Percentiles rank a stretch among this genome's conserved stretches.
phyloP scores from a whole-genome alignment of 1,284 basidiomycete genomes.

The Earliella scabrosa region DNA sequence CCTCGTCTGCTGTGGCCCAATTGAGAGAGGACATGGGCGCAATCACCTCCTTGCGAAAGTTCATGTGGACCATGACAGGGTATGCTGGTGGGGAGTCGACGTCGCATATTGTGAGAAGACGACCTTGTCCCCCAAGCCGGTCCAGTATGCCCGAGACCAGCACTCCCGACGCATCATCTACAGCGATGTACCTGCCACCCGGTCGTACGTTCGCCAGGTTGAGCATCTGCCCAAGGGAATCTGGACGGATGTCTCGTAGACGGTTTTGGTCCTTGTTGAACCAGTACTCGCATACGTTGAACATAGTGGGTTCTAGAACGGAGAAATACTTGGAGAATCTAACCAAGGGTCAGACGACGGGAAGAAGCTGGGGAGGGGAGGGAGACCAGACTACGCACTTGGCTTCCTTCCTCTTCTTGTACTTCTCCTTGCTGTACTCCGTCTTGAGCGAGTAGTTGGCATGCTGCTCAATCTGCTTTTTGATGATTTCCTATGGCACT shows the following conservation, averaged over 20 bases:
- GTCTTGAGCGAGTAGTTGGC: conserved; percentile 91
- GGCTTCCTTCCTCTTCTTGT: conserved; percentile 92
- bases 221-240: conserved; percentile 89
- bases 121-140: conserved; percentile 84
- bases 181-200: conserved; percentile 86
- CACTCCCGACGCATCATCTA: conserved; percentile 94
- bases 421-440: conserved; percentile 97
- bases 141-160: conserved; percentile 86
- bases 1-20: conserved; percentile 89
- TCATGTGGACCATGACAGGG: conserved; percentile 86
- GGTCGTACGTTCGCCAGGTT: conserved; percentile 85
- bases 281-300: conserved; percentile 92
- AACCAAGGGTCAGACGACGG: not conserved
- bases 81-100: conserved; percentile 94
- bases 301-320: conserved; percentile 86
- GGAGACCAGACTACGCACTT: conserved; percentile 62
- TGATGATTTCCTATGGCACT: conserved; percentile 82
- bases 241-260: conserved; percentile 85
- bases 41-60: conserved; percentile 71
- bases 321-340: conserved; percentile 92
- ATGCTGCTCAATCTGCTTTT: conserved; percentile 90
- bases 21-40: conserved; percentile 76
- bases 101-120: conserved; percentile 86
- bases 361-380: not conserved
- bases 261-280: conserved; percentile 81